Conservation (phyloP, 192 early-diverging fungal genomes). For the Phycomyces blakesleeanus region DNA sequence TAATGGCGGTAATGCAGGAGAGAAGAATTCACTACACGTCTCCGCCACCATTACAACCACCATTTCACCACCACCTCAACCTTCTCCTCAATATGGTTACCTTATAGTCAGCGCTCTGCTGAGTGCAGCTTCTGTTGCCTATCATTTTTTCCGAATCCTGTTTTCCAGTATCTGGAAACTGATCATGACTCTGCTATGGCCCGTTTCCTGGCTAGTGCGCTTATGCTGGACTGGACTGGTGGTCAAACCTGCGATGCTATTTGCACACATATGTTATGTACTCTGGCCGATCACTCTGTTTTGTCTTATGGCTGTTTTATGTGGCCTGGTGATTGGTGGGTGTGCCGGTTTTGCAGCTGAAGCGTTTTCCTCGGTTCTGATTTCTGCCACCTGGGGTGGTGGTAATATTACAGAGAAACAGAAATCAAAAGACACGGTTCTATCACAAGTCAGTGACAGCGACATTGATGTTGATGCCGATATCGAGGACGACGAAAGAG, state of each 20-base stretch:
- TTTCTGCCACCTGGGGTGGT: conserved; percentile 28
- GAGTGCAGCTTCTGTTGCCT: not conserved
- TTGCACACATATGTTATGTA: conserved; percentile 21
- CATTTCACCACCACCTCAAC: no score
- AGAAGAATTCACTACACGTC: no score
- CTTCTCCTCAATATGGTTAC: not conserved
- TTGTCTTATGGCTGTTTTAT: conserved; percentile 23
- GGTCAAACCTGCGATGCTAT: not conserved
- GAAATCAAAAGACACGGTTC: not conserved
- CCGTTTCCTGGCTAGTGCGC: not conserved
- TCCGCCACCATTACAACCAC: no score
- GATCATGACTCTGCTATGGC: not conserved
- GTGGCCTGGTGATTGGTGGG: conserved; percentile 30
- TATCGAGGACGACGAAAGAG: not conserved
- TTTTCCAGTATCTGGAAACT: conserved; percentile 4
- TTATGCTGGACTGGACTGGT: conserved; percentile 2
- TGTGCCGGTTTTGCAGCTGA: conserved; percentile 31
- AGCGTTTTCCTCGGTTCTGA: conserved; percentile 20
- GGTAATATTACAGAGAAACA: not conserved
- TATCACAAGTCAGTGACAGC: not conserved
- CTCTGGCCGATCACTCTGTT: conserved; percentile 28
- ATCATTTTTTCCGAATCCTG: not conserved
- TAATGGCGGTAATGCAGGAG: no score
- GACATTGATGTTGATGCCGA: not conserved
- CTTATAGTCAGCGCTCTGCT: not conserved